Evolutionary conservation across 108 stramenopile genomes (phyloP).

Genomic region (Hondaea fermentalgiana): DNA sequence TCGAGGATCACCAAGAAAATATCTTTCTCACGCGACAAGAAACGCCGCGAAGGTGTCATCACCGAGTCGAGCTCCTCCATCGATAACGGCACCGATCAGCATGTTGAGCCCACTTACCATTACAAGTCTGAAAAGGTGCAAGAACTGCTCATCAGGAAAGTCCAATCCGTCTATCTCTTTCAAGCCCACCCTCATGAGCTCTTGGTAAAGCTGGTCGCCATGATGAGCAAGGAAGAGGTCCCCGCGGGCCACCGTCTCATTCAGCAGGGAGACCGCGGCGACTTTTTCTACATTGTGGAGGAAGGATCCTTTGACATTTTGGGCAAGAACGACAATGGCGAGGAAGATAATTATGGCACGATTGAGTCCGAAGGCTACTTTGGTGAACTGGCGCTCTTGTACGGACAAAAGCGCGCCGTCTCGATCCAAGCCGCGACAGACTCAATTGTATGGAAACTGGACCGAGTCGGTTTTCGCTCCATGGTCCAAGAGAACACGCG

Average conservation of each 20-base stretch:
- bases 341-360: neutral
- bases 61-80: neutral
- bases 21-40: neutral
- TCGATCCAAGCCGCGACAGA: neutral
- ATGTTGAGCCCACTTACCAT: neutral
- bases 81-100: neutral
- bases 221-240: neutral
- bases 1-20: neutral
- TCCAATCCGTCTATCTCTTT: neutral
- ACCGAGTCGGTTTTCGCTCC: neutral
- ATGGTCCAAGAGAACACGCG: neutral
- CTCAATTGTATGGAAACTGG: neutral
- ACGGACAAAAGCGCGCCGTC: neutral
- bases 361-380: neutral
- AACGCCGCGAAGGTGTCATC: neutral
- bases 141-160: neutral
- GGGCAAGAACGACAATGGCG: neutral
- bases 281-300: conserved; percentile 78
- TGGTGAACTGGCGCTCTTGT: neutral
- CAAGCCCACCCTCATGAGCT: neutral
- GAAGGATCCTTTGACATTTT: neutral
- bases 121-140: neutral
- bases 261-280: conserved; percentile 75
- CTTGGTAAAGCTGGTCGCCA: neutral
- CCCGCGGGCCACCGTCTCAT: conserved; percentile 59